Evolutionary conservation across 1,139 yeast genomes (phyloP), one percentile per base, ranked within the genome.

Genomic region (Saccharomyces hybrid): DNA sequence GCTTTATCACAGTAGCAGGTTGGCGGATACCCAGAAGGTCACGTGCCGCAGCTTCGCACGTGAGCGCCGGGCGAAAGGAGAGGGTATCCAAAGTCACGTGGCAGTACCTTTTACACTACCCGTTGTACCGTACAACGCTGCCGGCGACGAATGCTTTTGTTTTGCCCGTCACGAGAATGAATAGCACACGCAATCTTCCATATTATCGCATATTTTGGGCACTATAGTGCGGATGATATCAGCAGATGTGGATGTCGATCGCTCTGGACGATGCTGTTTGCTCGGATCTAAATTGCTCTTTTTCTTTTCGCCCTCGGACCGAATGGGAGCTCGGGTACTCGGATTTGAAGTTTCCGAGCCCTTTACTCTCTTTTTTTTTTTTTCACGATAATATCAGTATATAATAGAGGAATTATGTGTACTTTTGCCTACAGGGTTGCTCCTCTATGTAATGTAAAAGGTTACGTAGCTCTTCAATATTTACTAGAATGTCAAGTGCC

Each of bases 1-100:
- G 0, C 66, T 83, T 32, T 61, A 80, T 8, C 68, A 67, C 3
- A 71, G 73, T 1, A 63, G 31, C 8, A 44, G 16, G 12, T 2
- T 44, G 29, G 24, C 52, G 19, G 24, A 3, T 4, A 38, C 26
- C 44, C 21, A 6, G n/a, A 38, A 19, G 26, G 44, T 38, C 44
- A 38, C 44, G 24, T 38, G 44, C 44, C 44, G 44, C 11, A 38
- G 24, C 26, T 38, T 38, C 19, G 19, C 44, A 16, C 44, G 44
- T 19, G 44, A 16, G 6, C 24, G 24, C 2, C n/a, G n/a, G n/a
- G n/a, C n/a, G n/a, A n/a, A n/a, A n/a, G n/a, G 9, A 2, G 41
- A 9, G 41, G 44, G 44, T 38, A 38, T 1, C 26, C 11, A 5
- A 1, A 38, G 24, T 16, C 44, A 38, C n/a, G 44, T 38, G 44